These are phyloP conservation scores for Coemansia sp. DNA, from an alignment of 192 early-diverging fungal genomes.

Conservation along the genomic window DNA sequence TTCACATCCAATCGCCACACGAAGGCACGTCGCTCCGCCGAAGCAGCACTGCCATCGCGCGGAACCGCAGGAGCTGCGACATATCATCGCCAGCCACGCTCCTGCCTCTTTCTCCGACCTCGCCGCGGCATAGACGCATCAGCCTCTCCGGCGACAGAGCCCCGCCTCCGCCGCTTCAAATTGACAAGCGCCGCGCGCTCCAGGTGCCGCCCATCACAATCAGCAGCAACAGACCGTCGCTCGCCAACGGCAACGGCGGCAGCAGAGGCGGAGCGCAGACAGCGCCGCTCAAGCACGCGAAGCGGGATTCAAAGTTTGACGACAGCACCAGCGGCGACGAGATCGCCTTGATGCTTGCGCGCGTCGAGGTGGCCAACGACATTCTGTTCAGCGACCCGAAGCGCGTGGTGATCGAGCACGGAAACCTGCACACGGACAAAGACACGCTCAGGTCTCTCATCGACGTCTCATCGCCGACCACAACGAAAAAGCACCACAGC, in stretches of 20 bases:
- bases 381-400: slow-evolving; percentile 36
- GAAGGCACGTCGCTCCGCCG: no score
- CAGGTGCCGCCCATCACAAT: no score
- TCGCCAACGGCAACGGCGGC: not conserved
- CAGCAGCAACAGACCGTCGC: no score
- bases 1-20: not conserved
- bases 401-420: slow-evolving; percentile 40
- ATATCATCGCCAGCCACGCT: no score
- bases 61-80: no score
- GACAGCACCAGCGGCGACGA: not conserved
- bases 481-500: not conserved
- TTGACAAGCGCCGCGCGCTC: not conserved
- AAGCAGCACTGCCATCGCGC: no score
- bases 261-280: not conserved
- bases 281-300: not conserved
- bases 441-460: slow-evolving; percentile 26
- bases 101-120: no score
- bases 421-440: slow-evolving; percentile 19
- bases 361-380: slow-evolving; percentile 42
- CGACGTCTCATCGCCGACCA: slow-evolving; percentile 25
- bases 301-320: slow-evolving; percentile 5
- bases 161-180: not conserved
- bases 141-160: not conserved
- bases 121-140: not conserved
- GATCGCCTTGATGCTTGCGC: slow-evolving; percentile 29